Evolutionary conservation across 176 grass and related monocot genomes (phyloP), one percentile per base, ranked within the genome.

Genomic region (Urochloa ruziziensis): DNA sequence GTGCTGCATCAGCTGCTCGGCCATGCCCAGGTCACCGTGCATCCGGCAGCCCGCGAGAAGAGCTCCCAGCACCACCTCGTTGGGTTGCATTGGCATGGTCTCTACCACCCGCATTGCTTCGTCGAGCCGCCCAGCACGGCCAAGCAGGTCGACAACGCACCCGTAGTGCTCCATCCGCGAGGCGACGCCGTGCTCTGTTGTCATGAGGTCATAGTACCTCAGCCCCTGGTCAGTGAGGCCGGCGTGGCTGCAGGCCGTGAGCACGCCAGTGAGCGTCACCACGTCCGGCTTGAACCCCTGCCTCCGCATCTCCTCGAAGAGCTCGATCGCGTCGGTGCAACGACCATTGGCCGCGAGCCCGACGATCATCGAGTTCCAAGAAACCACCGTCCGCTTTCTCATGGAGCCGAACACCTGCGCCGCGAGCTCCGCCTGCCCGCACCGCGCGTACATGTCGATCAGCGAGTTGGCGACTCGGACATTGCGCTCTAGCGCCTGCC

Each of bases 141-240:
- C 90, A 23, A 94, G 88, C 39, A 97, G 68, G 59, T 97, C 92
- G 10, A 97, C 88, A 75, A 97, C 78, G 46, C 95, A 93, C 23
- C 90, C 86, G 67, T 89, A 91, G 78, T 91, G 92, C 82, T 97
- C 95, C 46, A 92, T 84, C 73, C 90, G 86, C 3, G 69, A 9
- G 0, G 58, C 0, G 13, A 97, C 85, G 32, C 75, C 47, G 6
- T 97, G 49, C 71, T 85, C 62, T 9, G 24, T 27, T 14, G 2
- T 89, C 84, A 97, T 75, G 35, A 81, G 57, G 6, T 91, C 42
- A 7, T 94, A 94, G 44, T 91, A 85, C 29, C 74, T 80, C 24
- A 86, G 82, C 47, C 90, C 92, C 54, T 82, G 19, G 0, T 93
- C 65, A 0, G 86, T 82, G 62, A 94, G 78, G 0, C 92, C 92